Base-by-base conservation (phyloP, 176 grass and related monocot species). In the Carex kokanica region DNA sequence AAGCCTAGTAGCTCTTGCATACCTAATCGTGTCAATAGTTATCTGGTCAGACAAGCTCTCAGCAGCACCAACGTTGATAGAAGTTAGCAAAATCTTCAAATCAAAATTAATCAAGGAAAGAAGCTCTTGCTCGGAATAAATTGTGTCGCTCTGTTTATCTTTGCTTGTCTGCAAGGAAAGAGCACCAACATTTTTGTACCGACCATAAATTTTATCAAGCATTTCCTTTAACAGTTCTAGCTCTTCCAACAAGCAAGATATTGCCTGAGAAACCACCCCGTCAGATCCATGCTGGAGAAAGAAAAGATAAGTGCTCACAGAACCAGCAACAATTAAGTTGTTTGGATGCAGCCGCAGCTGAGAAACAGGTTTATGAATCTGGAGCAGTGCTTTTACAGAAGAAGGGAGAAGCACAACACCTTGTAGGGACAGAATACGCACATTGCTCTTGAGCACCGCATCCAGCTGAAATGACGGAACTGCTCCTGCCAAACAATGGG, bases 51-150 rank as follows among this genome's bases (percentile, higher is more conserved):
- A 16, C 21, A 70, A 65, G 68, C 62, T 79, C 25, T 88, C 88
- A 78, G 84, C 80, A 18, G 85, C 53, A 82, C 59, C 82, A 82
- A 85, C 18, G 54, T 85, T 89, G 85, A 94, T 78, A 58, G 92
- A 87, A 64, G 78, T 81, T 74, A 93, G 73, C 75, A 98, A 91
- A 88, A 91, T 74, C 60, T 91, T 94, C 78, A 98, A 73, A 87
- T 98, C 90, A 84, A 98, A 98, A 83, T 89, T 98, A 82, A 94
- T 90, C 84, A 98, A 85, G 75, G 87, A 93, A 94, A 87, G 75
- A 74, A 98, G 85, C 70, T 98, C 90, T 84, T 90, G 85, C 86
- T 94, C 90, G 63, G 89, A 85, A 88, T 91, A 94, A 29, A 27
- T 23, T 20, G 45, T 56, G 17, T 8, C 62, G 64, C 41, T 62